These are phyloP conservation scores for Suillus occidentalis DNA, from an alignment of 768 basidiomycete genomes.

Conservation along the genomic window DNA sequence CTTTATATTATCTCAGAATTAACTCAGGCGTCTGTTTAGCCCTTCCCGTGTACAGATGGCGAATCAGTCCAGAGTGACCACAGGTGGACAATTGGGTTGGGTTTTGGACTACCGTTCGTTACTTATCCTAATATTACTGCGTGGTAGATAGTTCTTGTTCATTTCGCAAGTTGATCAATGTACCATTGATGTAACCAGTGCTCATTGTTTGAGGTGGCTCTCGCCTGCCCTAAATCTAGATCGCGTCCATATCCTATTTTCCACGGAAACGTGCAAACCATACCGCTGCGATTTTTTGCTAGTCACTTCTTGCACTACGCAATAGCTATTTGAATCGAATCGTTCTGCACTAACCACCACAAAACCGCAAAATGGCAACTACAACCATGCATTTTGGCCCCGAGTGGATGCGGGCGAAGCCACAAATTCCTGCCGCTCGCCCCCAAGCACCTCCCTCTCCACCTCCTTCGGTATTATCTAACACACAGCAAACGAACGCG, in stretches of 20 bases:
- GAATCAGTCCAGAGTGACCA: slow-evolving; percentile 45
- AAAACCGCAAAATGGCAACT: slow-evolving; percentile 43
- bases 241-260: slow-evolving; percentile 23
- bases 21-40: slow-evolving; percentile 37
- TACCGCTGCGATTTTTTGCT: slow-evolving; percentile 16
- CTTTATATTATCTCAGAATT: background rate
- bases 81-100: background rate
- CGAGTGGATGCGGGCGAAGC: slow-evolving; percentile 90
- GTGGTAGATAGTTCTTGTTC: background rate
- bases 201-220: slow-evolving; percentile 3
- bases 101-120: background rate
- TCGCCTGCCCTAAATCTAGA: slow-evolving; percentile 34
- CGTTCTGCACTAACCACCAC: slow-evolving; percentile 10
- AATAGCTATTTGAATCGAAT: slow-evolving; percentile 11
- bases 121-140: slow-evolving; percentile 2
- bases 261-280: slow-evolving; percentile 22
- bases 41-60: slow-evolving; percentile 70
- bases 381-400: slow-evolving; percentile 88
- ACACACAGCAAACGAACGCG: slow-evolving; percentile 55
- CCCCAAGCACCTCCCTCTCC: slow-evolving; percentile 60
- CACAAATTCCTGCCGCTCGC: slow-evolving; percentile 48
- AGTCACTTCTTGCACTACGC: slow-evolving; percentile 18
- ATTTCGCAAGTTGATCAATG: background rate
- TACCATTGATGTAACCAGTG: background rate
- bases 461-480: slow-evolving; percentile 43